phyloP scores from a whole-genome alignment of 495 filamentous ascomycete species.

The Xylaria sp. region DNA sequence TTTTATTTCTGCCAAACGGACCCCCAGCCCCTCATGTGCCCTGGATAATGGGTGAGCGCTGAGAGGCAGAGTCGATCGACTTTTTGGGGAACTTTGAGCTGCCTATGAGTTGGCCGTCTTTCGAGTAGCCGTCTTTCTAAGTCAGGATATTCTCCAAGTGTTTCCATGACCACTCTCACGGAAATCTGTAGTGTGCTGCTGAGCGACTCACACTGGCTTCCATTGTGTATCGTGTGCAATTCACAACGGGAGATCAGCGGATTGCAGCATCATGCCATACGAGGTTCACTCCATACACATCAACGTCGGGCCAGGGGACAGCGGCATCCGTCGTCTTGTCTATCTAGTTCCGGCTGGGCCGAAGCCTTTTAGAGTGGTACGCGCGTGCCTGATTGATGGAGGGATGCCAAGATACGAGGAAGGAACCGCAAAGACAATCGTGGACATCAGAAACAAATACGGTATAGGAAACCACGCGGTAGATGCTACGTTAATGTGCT shows the following conservation, averaged over 20 bases:
- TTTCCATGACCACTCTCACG: neutral
- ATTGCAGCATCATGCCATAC: constrained; percentile 10
- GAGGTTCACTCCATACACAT: constrained; percentile 4
- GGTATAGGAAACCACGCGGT: neutral
- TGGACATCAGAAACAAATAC: neutral
- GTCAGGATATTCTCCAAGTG: constrained; percentile 1
- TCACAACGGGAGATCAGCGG: neutral
- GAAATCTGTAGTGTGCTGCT: neutral
- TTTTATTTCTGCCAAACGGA: neutral
- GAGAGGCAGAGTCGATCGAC: neutral
- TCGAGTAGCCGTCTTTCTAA: neutral
- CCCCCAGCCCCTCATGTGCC: neutral
- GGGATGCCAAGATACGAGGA: neutral
- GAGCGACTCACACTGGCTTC: neutral
- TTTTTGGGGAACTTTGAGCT: neutral
- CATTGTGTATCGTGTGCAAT: neutral
- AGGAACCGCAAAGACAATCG: neutral
- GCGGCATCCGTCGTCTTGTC: neutral
- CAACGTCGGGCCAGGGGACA: neutral
- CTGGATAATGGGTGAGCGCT: neutral
- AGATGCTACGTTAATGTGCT: neutral
- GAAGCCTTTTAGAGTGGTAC: constrained; percentile 2
- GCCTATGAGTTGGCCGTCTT: neutral
- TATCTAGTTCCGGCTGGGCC: neutral
- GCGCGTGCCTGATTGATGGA: neutral